phyloP scores from a whole-genome alignment of 1,284 basidiomycete genomes.

The Stygiomarasmius scandens region DNA sequence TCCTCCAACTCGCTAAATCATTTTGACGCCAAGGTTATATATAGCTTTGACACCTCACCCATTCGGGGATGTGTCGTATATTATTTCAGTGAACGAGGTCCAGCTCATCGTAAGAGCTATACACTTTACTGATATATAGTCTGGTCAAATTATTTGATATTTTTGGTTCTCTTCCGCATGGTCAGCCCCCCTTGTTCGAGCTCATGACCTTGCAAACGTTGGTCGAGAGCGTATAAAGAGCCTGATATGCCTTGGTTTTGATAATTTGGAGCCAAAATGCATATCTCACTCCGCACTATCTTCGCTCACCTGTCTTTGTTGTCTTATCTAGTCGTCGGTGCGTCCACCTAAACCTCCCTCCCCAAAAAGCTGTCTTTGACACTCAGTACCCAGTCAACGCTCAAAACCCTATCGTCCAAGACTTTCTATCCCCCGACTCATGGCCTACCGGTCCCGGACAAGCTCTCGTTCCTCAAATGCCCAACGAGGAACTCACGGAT shows the following conservation, averaged over 20 bases:
- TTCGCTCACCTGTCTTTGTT: background rate
- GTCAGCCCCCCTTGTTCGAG: background rate
- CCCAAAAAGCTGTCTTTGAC: background rate
- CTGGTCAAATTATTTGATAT: background rate
- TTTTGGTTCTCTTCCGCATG: background rate
- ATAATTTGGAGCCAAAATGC: background rate
- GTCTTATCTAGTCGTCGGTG: background rate
- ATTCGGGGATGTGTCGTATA: too few species aligned
- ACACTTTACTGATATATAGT: background rate
- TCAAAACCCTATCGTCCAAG: constrained; percentile 9
- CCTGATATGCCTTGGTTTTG: background rate
- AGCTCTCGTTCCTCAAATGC: constrained; percentile 42
- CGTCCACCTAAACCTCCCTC: background rate
- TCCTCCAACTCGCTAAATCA: too few species aligned
- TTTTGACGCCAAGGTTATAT: too few species aligned
- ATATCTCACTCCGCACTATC: background rate
- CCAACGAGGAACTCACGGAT: constrained; percentile 41
- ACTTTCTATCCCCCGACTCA: constrained; percentile 23
- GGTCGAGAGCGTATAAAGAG: background rate
- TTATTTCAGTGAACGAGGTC: too few species aligned
- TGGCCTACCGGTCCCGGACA: constrained; percentile 55
- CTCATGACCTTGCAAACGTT: background rate
- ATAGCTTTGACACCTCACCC: too few species aligned
- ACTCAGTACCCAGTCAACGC: background rate
- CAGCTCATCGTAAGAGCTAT: too few species aligned